Conservation (phyloP, 129 eudicot genomes). For the Saussurea involucrata region DNA sequence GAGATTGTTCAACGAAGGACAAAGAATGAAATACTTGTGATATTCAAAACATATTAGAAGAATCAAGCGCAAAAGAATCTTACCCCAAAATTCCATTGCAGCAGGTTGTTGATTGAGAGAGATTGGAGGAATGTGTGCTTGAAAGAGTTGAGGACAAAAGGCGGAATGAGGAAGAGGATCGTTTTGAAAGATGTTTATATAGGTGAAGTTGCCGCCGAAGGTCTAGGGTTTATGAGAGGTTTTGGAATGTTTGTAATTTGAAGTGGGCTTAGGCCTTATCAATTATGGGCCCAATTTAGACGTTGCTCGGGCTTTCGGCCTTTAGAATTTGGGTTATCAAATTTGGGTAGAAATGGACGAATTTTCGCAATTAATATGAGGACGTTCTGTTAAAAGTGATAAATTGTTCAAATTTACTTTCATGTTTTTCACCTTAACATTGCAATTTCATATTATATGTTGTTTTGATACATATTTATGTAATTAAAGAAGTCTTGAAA, state of each 20-base stretch:
- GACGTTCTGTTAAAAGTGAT: too few relatives aligned
- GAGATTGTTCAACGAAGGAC: neutral
- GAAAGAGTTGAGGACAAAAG: neutral
- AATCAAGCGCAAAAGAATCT: neutral
- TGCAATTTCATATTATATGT: too few relatives aligned
- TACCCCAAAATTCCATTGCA: constrained; percentile 87
- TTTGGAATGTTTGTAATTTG: neutral
- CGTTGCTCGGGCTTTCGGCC: neutral
- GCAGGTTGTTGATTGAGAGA: neutral
- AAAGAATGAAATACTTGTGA: neutral
- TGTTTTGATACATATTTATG: too few relatives aligned
- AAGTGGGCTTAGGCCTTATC: neutral
- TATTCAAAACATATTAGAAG: neutral
- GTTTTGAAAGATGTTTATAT: constrained; percentile 26
- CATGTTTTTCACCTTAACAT: too few relatives aligned
- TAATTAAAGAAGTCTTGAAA: too few relatives aligned
- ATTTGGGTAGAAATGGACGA: too few relatives aligned
- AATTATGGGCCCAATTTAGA: neutral
- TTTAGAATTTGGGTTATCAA: neutral
- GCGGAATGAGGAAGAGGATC: neutral
- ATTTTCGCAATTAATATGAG: too few relatives aligned
- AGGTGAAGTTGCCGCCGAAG: constrained; percentile 2
- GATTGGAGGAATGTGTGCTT: neutral
- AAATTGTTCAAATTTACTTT: too few relatives aligned
- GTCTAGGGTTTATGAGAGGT: constrained; percentile 41